Percentiles rank a stretch among this genome's conserved stretches.
phyloP scores from a whole-genome alignment of 2,329 filamentous ascomycete species.

The Juglanconis oblonga region DNA sequence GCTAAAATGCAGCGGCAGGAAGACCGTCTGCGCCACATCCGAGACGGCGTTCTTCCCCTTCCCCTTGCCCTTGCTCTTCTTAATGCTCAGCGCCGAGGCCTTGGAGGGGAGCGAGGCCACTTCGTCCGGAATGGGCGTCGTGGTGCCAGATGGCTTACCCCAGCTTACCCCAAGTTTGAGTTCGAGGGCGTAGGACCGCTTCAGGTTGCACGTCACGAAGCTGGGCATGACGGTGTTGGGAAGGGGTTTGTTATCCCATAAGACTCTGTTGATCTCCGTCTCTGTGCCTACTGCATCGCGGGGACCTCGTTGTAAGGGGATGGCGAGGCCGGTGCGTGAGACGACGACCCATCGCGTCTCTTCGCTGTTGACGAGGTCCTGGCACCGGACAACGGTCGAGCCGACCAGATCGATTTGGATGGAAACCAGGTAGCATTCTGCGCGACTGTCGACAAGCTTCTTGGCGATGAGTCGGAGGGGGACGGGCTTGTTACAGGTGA shows the following conservation, averaged over 20 bases:
- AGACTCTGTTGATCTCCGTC: slow-evolving; percentile 61
- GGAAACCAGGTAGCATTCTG: slow-evolving; percentile 71
- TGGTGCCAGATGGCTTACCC: slow-evolving; percentile 49
- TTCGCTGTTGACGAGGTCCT: slow-evolving; percentile 70
- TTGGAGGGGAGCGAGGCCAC: slow-evolving; percentile 18
- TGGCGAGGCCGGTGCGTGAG: slow-evolving; percentile 67
- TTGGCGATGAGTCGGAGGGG: slow-evolving; percentile 78
- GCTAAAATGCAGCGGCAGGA: slow-evolving; percentile 75
- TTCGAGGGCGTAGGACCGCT: slow-evolving; percentile 79
- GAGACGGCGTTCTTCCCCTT: slow-evolving; percentile 27
- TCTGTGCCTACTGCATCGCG: slow-evolving; percentile 61
- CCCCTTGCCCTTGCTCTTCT: slow-evolving; percentile 33
- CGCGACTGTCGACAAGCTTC: slow-evolving; percentile 67
- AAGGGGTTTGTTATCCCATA: slow-evolving; percentile 71
- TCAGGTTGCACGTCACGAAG: slow-evolving; percentile 86
- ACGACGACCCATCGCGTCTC: slow-evolving; percentile 72
- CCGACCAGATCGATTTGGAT: slow-evolving; percentile 81
- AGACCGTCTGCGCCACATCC: slow-evolving; percentile 63
- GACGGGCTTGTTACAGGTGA: slow-evolving; percentile 85
- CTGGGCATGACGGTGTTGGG: slow-evolving; percentile 85
- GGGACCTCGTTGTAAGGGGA: slow-evolving; percentile 63
- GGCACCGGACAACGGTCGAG: slow-evolving; percentile 74
- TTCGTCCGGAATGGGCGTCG: slow-evolving; percentile 12
- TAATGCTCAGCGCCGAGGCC: background rate
- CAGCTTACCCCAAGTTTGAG: slow-evolving; percentile 75